These are phyloP conservation scores for Peronosclerospora sorghi DNA, from an alignment of 352 stramenopile genomes.

Conservation along the genomic window DNA sequence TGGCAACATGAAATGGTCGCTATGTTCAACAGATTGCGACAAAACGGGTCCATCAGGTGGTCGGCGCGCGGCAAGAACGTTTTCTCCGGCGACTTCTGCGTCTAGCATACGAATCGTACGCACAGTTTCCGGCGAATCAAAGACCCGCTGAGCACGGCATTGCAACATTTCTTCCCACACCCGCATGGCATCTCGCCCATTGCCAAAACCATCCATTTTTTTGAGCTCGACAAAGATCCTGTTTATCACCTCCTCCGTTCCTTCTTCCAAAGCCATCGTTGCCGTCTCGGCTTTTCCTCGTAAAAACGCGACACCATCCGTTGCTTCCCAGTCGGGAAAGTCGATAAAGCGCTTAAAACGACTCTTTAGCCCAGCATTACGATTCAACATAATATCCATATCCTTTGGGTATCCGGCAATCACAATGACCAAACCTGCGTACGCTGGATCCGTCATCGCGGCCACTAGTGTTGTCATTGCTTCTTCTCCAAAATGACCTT, in stretches of 20 bases:
- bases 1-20: slow-evolving; percentile 1
- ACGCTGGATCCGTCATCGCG: slow-evolving; percentile 79
- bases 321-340: slow-evolving; percentile 81
- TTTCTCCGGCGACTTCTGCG: slow-evolving; percentile 22
- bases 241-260: slow-evolving; percentile 16
- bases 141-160: slow-evolving; percentile 52
- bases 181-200: slow-evolving; percentile 56
- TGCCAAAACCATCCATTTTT: slow-evolving; percentile 48
- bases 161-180: slow-evolving; percentile 56
- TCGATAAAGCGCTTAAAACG: slow-evolving; percentile 85
- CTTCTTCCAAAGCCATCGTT: slow-evolving; percentile 25
- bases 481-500: slow-evolving; percentile 72
- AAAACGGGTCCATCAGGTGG: slow-evolving; percentile 24
- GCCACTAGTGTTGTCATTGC: slow-evolving; percentile 86
- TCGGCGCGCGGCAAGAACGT: slow-evolving; percentile 28
- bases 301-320: slow-evolving; percentile 69
- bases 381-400: slow-evolving; percentile 84
- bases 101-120: slow-evolving; percentile 38
- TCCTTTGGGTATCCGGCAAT: slow-evolving; percentile 85
- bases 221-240: slow-evolving; percentile 32
- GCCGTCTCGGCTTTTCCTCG: slow-evolving; percentile 27
- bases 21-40: slow-evolving; percentile 8
- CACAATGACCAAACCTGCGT: slow-evolving; percentile 82
- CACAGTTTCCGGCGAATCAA: slow-evolving; percentile 27
- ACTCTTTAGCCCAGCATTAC: slow-evolving; percentile 87